Conservation (phyloP, 306 rosid species). For the Styphnolobium japonicum region DNA sequence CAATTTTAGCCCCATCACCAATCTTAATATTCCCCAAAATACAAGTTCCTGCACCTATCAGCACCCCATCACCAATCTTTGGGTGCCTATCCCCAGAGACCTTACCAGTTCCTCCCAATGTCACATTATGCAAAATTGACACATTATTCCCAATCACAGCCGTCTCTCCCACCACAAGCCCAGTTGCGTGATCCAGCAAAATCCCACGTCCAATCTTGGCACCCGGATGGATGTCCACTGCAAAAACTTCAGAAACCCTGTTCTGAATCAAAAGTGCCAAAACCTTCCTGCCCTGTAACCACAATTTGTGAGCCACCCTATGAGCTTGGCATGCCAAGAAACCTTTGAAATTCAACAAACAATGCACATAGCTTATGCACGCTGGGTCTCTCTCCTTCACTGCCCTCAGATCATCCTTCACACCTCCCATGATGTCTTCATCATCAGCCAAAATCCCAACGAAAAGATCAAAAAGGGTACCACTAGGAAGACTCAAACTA, state of each 20-base stretch:
- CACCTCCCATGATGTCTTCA: constrained; percentile 39
- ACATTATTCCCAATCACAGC: constrained; percentile 85
- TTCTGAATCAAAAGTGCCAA: constrained; percentile 75
- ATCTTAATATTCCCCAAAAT: constrained; percentile 79
- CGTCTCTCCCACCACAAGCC: constrained; percentile 85
- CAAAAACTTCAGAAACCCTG: constrained; percentile 74
- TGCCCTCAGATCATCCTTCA: constrained; percentile 54
- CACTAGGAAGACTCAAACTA: constrained; percentile 45
- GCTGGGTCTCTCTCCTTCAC: constrained; percentile 86
- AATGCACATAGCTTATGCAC: constrained; percentile 80
- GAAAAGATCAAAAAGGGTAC: constrained; percentile 58
- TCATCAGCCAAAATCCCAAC: constrained; percentile 36
- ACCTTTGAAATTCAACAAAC: constrained; percentile 83
- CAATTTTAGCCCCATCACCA: constrained; percentile 89
- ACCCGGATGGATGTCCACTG: constrained; percentile 90
- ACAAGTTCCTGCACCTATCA: constrained; percentile 92
- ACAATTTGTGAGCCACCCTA: constrained; percentile 68
- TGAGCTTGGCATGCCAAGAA: constrained; percentile 80
- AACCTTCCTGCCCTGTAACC: constrained; percentile 61
- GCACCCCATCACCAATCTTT: constrained; percentile 84
- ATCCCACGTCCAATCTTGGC: constrained; percentile 73
- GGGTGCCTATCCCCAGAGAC: constrained; percentile 82
- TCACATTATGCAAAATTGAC: constrained; percentile 84
- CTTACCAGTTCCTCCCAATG: constrained; percentile 92
- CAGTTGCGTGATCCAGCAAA: constrained; percentile 86